Evolutionary conservation across 2,329 filamentous ascomycete species (phyloP), one percentile per base, ranked within the genome.

Genomic region (Ophiocordyceps australis): DNA sequence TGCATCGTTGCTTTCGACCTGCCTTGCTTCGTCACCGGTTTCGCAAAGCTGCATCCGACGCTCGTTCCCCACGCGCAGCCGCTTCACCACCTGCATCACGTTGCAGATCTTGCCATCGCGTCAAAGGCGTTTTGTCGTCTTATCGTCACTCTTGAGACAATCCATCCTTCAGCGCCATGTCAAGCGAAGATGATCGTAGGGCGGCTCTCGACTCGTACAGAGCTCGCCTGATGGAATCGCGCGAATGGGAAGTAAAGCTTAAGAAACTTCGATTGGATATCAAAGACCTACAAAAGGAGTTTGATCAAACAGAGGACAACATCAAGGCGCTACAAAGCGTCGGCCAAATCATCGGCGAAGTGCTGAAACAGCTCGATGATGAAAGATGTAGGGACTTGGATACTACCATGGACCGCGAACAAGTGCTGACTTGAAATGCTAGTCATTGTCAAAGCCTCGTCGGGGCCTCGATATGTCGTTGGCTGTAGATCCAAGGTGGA

Each of bases 281-380:
- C 54, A 98, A 95, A 61, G 82, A 78, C 32, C 57, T 95, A 28
- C 82, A 93, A 50, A 83, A 79, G 47, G 85, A 95, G 43, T 98
- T 85, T 46, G 86, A 98, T 51, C 74, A 86, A 39, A 95, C 89
- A 28, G 89, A 98, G 51, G 91, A 98, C 38, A 95, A 95, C 59
- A 95, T 98, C 65, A 98, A 98, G 64, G 89, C 89, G 38, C 62
- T 98, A 45, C 89, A 98, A 62, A 95, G 89, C 52, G 89, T 98
- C 28, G 89, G 89, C 26, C 89, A 98, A 60, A 98, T 98, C 54
- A 95, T 98, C 52, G 89, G 89, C 42, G 89, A 98, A 57, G 91
- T 98, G 33, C 60, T 98, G 46, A 98, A 98, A 63, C 91, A 98
- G 62, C 67, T 98, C 36, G 89, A 98, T 47, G 89, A 98, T 44